Evolutionary conservation across 225 moss, liverwort and hornwort genomes (phyloP).

Genomic region (Polytrichum commune): DNA sequence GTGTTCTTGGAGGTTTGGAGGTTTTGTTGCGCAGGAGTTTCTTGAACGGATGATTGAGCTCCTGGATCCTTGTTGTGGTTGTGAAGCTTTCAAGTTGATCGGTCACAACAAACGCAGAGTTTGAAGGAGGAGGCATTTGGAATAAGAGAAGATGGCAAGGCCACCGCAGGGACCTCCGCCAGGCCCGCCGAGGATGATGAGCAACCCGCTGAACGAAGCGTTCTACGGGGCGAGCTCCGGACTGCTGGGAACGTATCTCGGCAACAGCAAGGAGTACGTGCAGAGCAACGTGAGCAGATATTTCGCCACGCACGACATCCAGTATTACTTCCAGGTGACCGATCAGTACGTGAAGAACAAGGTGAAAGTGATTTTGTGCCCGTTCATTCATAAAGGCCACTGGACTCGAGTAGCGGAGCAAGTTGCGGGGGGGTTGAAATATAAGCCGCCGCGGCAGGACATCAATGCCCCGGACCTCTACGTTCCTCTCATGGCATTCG

Average conservation of each 20-base stretch:
- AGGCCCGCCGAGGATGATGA: slow-evolving; percentile 17
- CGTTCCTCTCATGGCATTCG: slow-evolving; percentile 94
- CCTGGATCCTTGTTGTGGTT: too few relatives aligned
- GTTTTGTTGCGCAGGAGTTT: too few relatives aligned
- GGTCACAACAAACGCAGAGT: too few relatives aligned
- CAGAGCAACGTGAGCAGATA: slow-evolving; percentile 99
- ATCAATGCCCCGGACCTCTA: slow-evolving; percentile 96
- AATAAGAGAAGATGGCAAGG: too few relatives aligned
- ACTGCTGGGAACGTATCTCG: slow-evolving; percentile 71
- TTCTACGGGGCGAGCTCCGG: slow-evolving; percentile 81
- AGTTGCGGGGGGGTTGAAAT: slow-evolving; percentile 92
- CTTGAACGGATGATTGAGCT: too few relatives aligned
- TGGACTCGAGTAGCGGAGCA: slow-evolving; percentile 99
- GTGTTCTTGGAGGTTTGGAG: too few relatives aligned
- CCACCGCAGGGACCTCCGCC: slow-evolving; percentile 19
- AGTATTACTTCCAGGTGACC: slow-evolving; percentile 97
- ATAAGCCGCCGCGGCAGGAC: slow-evolving; percentile 93
- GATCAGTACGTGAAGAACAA: slow-evolving; percentile 98
- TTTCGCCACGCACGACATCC: slow-evolving; percentile 85
- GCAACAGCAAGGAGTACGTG: slow-evolving; percentile 87
- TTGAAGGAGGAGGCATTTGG: too few relatives aligned
- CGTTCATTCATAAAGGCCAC: slow-evolving; percentile 90
- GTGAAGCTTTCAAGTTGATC: too few relatives aligned
- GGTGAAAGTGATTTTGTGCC: slow-evolving; percentile 93
- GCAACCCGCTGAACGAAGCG: slow-evolving; percentile 70